These are phyloP conservation scores for Xylariaceae sp. DNA, from an alignment of 2,329 filamentous ascomycete species.

Conservation along the genomic window DNA sequence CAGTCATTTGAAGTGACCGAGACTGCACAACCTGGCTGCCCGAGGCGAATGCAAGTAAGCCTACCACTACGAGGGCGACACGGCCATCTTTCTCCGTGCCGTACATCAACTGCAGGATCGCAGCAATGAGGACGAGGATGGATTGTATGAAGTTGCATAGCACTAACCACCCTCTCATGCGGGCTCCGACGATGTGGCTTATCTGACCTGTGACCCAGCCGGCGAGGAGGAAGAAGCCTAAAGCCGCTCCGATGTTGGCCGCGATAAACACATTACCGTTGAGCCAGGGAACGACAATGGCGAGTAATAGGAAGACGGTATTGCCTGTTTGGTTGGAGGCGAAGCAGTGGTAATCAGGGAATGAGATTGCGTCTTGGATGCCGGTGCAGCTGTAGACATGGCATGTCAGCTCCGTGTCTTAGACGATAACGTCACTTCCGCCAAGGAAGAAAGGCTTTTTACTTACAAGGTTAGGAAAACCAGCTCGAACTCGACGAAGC, in stretches of 20 bases:
- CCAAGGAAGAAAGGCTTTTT: slow-evolving; percentile 3
- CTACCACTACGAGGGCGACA: slow-evolving; percentile 42
- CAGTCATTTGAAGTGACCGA: slow-evolving; percentile 51
- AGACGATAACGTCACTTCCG: no score
- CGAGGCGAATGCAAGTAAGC: slow-evolving; percentile 50
- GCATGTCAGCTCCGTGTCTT: not conserved
- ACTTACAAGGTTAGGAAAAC: slow-evolving; percentile 43
- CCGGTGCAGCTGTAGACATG: slow-evolving; percentile 39
- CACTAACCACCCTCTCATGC: slow-evolving; percentile 51
- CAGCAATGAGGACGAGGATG: slow-evolving; percentile 49
- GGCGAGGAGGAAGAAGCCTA: slow-evolving; percentile 54
- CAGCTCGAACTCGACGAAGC: slow-evolving; percentile 44
- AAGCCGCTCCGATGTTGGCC: slow-evolving; percentile 50
- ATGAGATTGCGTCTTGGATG: slow-evolving; percentile 56
- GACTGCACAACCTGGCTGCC: slow-evolving; percentile 58
- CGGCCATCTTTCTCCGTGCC: slow-evolving; percentile 35
- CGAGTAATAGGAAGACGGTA: slow-evolving; percentile 55
- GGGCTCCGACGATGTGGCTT: slow-evolving; percentile 48
- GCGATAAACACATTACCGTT: slow-evolving; percentile 47
- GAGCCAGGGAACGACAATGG: slow-evolving; percentile 46
- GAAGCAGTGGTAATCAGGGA: slow-evolving; percentile 59
- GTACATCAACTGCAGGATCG: slow-evolving; percentile 43
- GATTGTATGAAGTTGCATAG: slow-evolving; percentile 53
- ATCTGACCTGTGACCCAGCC: slow-evolving; percentile 54
- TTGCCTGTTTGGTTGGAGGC: slow-evolving; percentile 64